These are phyloP conservation scores for Lentinus tigrinus DNA, from an alignment of 768 basidiomycete species.

Conservation along the genomic window DNA sequence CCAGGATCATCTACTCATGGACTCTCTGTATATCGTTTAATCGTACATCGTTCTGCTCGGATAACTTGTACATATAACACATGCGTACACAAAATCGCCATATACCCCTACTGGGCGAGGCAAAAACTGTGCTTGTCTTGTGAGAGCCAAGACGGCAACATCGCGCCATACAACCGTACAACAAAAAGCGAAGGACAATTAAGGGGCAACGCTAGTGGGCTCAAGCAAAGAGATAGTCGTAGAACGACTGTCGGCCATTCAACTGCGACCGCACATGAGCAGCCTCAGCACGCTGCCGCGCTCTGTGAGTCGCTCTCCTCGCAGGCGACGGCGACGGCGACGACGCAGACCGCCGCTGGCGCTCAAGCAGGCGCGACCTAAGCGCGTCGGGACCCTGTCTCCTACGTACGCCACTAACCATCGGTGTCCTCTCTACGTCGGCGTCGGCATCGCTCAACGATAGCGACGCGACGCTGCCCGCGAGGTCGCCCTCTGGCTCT, in stretches of 20 bases:
- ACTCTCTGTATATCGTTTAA: slow-evolving; percentile 1
- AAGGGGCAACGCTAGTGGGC: no score
- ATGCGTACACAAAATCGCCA: not conserved
- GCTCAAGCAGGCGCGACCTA: slow-evolving; percentile 31
- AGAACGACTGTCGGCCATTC: slow-evolving; percentile 20
- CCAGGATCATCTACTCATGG: not conserved
- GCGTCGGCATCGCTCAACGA: slow-evolving; percentile 32
- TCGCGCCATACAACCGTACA: no score
- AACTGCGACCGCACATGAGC: not conserved
- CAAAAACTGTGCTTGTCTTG: no score
- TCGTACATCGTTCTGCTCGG: not conserved
- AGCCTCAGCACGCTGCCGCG: slow-evolving; percentile 16
- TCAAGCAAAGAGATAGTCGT: slow-evolving; percentile 28
- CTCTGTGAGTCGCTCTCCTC: slow-evolving; percentile 32
- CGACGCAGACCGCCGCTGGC: slow-evolving; percentile 40
- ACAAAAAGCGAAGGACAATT: no score
- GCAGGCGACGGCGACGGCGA: slow-evolving; percentile 58
- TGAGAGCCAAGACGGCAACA: no score
- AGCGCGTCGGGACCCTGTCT: slow-evolving; percentile 25
- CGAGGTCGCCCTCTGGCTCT: slow-evolving; percentile 26
- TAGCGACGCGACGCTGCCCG: slow-evolving; percentile 31
- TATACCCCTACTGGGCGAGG: not conserved
- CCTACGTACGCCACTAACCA: slow-evolving; percentile 19
- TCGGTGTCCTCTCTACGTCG: slow-evolving; percentile 25
- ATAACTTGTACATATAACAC: not conserved